Evolutionary conservation across 1,139 yeast genomes (phyloP), one percentile per base, ranked within the genome.

Genomic region (Sugiyamaella paludigena): DNA sequence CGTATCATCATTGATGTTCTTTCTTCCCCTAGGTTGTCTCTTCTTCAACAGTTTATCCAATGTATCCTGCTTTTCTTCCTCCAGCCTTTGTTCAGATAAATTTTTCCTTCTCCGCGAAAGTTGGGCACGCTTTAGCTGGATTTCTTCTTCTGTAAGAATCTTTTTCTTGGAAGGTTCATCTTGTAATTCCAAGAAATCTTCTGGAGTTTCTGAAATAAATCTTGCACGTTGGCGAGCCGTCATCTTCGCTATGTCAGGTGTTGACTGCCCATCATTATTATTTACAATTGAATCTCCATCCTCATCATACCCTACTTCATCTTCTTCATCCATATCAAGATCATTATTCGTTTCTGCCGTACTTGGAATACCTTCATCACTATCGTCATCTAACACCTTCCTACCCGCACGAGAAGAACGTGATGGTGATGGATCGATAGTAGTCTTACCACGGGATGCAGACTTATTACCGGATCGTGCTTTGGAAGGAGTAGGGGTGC

Each of bases 21-120:
- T 60, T n/a, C 67, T 59, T 12, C 60, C 53, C 77, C 36, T 64
- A 13, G 70, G 65, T 1, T 96, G 96, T 54, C 96, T 76, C 66
- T 92, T 82, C 67, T 87, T 85, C 56, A 92, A 73, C 52, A 92
- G 72, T 64, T 87, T 87, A 66, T 89, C 91, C 56, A 92, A 75
- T 0, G 97, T 91, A 57, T 89, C 97, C 60, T 84, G 80, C 66
- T 92, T 92, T 66, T 92, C 98, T 66, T 88, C 97, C 62, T 89
- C 98, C 36, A 87, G 71, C 55, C 85, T 81, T 69, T 85, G 84
- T 60, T 84, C 91, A 57, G 85, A 84, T 61, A 89, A 78, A 62
- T 92, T 92, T 65, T 86, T 86, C 56, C 98, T 77, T 65, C 91
- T 80, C 58, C 98, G 78, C 0, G 97, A 92, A 61, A 81, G 83